Evolutionary conservation across 2,329 filamentous ascomycete species (phyloP), one percentile per base, ranked within the genome.

Genomic region (Alternaria sp.): DNA sequence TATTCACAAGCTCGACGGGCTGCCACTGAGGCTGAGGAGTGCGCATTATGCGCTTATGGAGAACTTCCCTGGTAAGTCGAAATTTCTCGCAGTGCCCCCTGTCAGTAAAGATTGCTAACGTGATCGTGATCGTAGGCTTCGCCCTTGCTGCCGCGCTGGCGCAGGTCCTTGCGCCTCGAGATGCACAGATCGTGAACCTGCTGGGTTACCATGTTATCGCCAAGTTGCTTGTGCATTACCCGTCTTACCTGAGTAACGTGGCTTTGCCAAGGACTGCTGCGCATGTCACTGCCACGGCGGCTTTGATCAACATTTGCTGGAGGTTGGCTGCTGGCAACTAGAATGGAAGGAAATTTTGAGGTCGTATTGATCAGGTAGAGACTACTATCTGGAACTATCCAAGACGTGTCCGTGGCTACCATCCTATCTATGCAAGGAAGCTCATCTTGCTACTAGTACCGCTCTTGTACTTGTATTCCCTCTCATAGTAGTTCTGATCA

Each of bases 21-120:
- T 72, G 12, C 70, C 70, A 2, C 54, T 72, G n/a, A 61, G 70
- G 12, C 12, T 72, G 21, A 61, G 67, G 15, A 72, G 70, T 30
- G 69, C 70, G 13, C 70, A 72, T 46, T 70, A 71, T 55, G 69
- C 69, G 30, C 25, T 72, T 4, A 63, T 72, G 67, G 70, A 72
- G 45, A 72, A 71, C 44, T 72, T 72, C n/a, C 70, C 69, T 6
- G 69, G 67, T 70, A 52, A 21, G 60, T 30, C 36, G 11, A 4
- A 5, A 19, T 5, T 44, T 25, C n/a, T 36, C 8, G 25, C 2
- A 17, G 8, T 19, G n/a, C 13, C 23, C 11, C 12, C 8, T 23
- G 15, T 21, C n/a, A 25, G 6, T 26, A 26, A 51, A 23, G 23
- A 19, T n/a, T 26, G 21, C 15, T 54, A 19, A 54, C 6, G n/a